These are phyloP conservation scores for Leishmania arabica DNA, from an alignment of 208 protist species.

Conservation along the genomic window DNA sequence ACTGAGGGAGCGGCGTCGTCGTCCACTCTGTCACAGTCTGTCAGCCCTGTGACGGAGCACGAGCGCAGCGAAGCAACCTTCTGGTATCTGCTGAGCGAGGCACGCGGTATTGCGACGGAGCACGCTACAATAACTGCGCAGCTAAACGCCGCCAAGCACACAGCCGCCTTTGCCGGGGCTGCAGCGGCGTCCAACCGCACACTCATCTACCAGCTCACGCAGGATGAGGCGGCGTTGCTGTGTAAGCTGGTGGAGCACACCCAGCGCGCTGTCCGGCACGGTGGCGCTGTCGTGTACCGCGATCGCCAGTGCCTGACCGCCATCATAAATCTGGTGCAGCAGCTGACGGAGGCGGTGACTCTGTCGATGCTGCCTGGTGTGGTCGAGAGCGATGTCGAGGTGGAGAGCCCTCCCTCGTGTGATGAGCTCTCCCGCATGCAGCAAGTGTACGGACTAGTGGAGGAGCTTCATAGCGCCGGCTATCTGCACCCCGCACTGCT, in stretches of 20 bases:
- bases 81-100: constrained; percentile 54
- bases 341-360: constrained; percentile 54
- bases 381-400: constrained; percentile 16
- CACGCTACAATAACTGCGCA: constrained; percentile 51
- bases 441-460: constrained; percentile 55
- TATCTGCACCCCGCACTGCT: constrained; percentile 57
- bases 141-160: constrained; percentile 41
- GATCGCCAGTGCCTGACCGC: constrained; percentile 51
- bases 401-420: constrained; percentile 13
- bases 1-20: not conserved
- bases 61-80: constrained; percentile 62
- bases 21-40: not conserved
- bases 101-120: constrained; percentile 38
- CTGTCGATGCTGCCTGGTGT: constrained; percentile 42
- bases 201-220: constrained; percentile 61
- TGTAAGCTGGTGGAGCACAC: constrained; percentile 35
- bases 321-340: constrained; percentile 47
- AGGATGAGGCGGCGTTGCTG: constrained; percentile 61
- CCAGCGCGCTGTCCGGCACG: constrained; percentile 40
- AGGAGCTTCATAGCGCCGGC: constrained; percentile 55
- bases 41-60: constrained; percentile 27
- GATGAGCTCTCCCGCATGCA: constrained; percentile 48
- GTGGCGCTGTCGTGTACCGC: constrained; percentile 54
- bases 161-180: constrained; percentile 12
- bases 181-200: constrained; percentile 35